phyloP scores from a whole-genome alignment of 1,284 basidiomycete species.

The Cryptococcus wingfieldii region DNA sequence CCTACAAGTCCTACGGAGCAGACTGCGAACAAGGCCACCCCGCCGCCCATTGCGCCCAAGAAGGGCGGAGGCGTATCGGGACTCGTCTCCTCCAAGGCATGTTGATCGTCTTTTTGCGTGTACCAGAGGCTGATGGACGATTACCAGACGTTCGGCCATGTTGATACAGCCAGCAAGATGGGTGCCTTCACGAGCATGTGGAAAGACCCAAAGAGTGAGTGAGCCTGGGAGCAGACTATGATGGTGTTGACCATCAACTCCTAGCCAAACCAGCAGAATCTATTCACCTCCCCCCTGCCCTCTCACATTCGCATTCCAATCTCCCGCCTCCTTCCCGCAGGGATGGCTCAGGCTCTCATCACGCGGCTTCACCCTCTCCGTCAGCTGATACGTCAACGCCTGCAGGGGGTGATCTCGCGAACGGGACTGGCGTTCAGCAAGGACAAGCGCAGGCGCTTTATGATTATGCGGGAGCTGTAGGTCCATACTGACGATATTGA shows the following conservation, averaged over 20 bases:
- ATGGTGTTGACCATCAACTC: neutral
- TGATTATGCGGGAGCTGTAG: slow-evolving; percentile 37
- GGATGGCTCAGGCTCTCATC: slow-evolving; percentile 7
- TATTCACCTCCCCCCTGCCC: slow-evolving; percentile 11
- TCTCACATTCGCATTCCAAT: slow-evolving; percentile 8
- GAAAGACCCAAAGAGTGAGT: slow-evolving; percentile 34
- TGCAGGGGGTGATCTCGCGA: neutral
- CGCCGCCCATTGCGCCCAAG: slow-evolving; percentile 18
- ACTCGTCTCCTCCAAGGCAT: slow-evolving; percentile 19
- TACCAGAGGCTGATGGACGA: neutral
- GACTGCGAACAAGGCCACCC: slow-evolving; percentile 3
- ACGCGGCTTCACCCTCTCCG: neutral
- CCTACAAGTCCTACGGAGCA: slow-evolving; percentile 1
- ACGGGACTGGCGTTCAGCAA: neutral
- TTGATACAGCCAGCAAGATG: slow-evolving; percentile 31
- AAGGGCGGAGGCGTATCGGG: slow-evolving; percentile 25
- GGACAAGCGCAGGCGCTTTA: slow-evolving; percentile 42
- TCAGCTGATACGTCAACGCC: neutral
- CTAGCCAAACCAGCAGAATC: slow-evolving; percentile 1
- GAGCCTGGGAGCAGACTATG: no score
- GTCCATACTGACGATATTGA: slow-evolving; percentile 1
- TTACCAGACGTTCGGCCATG: slow-evolving; percentile 32
- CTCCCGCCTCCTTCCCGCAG: slow-evolving; percentile 21
- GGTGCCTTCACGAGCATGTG: slow-evolving; percentile 36
- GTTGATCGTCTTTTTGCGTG: neutral